These are phyloP conservation scores for Gossypium turneri DNA, from an alignment of 345 rosid species.

Conservation along the genomic window DNA sequence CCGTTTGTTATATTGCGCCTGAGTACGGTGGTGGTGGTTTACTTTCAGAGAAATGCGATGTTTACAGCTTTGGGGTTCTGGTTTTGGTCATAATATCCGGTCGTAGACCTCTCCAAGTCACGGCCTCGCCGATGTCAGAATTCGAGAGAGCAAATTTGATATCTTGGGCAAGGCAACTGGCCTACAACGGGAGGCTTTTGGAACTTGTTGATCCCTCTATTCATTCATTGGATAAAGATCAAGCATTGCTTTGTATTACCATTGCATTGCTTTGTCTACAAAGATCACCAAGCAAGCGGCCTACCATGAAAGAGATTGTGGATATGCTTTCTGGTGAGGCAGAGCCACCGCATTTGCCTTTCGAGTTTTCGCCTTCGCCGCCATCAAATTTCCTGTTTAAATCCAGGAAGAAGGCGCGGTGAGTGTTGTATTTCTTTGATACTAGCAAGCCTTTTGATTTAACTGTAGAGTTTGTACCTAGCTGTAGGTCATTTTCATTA, in stretches of 20 bases:
- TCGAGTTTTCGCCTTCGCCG: conserved; percentile 74
- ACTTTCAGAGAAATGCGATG: conserved; percentile 67
- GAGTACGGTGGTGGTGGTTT: conserved; percentile 72
- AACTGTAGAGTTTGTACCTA: conserved; percentile 36
- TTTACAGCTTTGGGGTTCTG: conserved; percentile 72
- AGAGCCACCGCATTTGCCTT: conserved; percentile 69
- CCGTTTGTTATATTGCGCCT: conserved; percentile 77
- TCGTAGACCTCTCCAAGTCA: conserved; percentile 68
- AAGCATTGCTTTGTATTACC: conserved; percentile 63
- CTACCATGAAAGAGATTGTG: conserved; percentile 62
- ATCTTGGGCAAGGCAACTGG: conserved; percentile 78
- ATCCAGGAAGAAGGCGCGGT: conserved; percentile 45
- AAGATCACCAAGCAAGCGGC: conserved; percentile 62
- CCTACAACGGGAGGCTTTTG: conserved; percentile 56
- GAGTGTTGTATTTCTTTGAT: conserved; percentile 9
- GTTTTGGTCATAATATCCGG: conserved; percentile 67
- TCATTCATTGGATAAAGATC: conserved; percentile 55
- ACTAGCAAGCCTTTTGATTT: conserved; percentile 1
- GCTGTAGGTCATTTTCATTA: conserved; percentile 28
- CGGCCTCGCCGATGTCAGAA: conserved; percentile 72
- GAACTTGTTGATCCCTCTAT: conserved; percentile 62
- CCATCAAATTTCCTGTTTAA: conserved; percentile 56
- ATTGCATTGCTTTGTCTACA: conserved; percentile 71
- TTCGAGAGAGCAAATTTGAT: conserved; percentile 79
- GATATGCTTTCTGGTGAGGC: conserved; percentile 61